Evolutionary conservation across 2,329 filamentous ascomycete genomes (phyloP).

Genomic region (Xylaria multiplex): DNA sequence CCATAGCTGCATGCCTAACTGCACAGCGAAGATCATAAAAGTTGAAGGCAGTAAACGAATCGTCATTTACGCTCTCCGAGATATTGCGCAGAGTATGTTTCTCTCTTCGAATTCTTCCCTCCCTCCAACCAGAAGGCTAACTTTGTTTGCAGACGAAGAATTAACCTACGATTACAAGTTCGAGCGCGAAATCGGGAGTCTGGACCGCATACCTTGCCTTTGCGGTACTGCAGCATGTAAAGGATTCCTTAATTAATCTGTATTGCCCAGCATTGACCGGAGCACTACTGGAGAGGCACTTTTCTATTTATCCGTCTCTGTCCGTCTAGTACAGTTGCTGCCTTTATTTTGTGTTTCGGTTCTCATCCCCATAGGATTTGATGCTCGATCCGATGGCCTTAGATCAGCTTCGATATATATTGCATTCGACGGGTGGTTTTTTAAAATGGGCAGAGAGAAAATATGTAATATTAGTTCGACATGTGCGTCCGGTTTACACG

Average conservation of each 20-base stretch:
- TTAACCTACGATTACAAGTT: conserved; percentile 99
- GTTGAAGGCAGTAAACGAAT: conserved; percentile 98
- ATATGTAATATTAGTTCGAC: conserved; percentile 32
- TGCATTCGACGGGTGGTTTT: conserved; percentile 29
- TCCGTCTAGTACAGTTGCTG: neutral
- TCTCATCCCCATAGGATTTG: conserved; percentile 7
- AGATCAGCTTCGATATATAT: conserved; percentile 38
- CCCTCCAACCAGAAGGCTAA: conserved; percentile 39
- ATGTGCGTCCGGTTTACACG: conserved; percentile 21
- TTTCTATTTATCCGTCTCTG: neutral
- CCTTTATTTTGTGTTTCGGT: conserved; percentile 7
- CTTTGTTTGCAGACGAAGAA: conserved; percentile 80
- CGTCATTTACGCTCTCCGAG: conserved; percentile 96
- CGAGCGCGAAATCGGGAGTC: conserved; percentile 92
- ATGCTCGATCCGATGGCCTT: conserved; percentile 23
- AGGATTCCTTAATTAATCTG: conserved; percentile 90
- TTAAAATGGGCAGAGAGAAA: conserved; percentile 25
- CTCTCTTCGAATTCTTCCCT: neutral
- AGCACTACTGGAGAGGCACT: neutral
- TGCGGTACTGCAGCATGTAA: conserved; percentile 97
- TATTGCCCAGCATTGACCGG: conserved; percentile 7
- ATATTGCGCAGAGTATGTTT: conserved; percentile 90
- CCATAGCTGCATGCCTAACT: conserved; percentile 97
- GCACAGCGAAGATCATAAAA: conserved; percentile 99
- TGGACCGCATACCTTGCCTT: conserved; percentile 95